phyloP scores from a whole-genome alignment of 495 filamentous ascomycete species.

The Melanomma pulvis-pyrius region DNA sequence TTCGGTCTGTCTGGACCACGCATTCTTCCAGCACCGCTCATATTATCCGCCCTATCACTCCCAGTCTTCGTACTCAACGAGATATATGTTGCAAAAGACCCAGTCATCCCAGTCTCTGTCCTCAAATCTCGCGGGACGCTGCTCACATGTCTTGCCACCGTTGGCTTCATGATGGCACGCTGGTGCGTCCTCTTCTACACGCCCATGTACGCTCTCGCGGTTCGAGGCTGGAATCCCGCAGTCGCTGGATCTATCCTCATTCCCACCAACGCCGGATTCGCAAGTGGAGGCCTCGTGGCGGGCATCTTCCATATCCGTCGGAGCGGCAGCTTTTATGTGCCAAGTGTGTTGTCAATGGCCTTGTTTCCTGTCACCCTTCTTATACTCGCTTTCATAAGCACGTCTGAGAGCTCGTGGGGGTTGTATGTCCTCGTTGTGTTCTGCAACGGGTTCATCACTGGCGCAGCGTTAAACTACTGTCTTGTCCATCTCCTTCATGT shows the following conservation, averaged over 20 bases:
- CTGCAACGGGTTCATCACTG: constrained; percentile 68
- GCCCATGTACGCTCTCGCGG: constrained; percentile 72
- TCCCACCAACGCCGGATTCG: constrained; percentile 77
- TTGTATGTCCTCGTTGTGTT: constrained; percentile 62
- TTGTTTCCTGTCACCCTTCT: constrained; percentile 59
- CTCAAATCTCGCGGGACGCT: constrained; percentile 65
- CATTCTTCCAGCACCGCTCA: constrained; percentile 60
- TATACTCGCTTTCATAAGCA: constrained; percentile 55
- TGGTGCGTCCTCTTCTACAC: constrained; percentile 79
- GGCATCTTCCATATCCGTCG: constrained; percentile 72
- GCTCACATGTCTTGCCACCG: constrained; percentile 67
- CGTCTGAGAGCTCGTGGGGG: constrained; percentile 47
- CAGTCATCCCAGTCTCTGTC: constrained; percentile 69
- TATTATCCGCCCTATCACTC: constrained; percentile 58
- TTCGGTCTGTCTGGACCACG: constrained; percentile 62
- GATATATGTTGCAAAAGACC: constrained; percentile 57
- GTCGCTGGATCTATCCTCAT: constrained; percentile 70
- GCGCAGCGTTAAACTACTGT: constrained; percentile 73
- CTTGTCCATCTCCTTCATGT: constrained; percentile 74
- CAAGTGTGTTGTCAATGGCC: constrained; percentile 57
- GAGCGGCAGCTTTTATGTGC: constrained; percentile 64
- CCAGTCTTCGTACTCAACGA: constrained; percentile 65
- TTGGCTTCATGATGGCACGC: constrained; percentile 73
- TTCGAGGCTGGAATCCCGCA: constrained; percentile 65
- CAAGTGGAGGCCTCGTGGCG: constrained; percentile 66